These are phyloP conservation scores for Plectosphaerella sp. DNA, from an alignment of 2,329 filamentous ascomycete genomes.

Conservation along the genomic window DNA sequence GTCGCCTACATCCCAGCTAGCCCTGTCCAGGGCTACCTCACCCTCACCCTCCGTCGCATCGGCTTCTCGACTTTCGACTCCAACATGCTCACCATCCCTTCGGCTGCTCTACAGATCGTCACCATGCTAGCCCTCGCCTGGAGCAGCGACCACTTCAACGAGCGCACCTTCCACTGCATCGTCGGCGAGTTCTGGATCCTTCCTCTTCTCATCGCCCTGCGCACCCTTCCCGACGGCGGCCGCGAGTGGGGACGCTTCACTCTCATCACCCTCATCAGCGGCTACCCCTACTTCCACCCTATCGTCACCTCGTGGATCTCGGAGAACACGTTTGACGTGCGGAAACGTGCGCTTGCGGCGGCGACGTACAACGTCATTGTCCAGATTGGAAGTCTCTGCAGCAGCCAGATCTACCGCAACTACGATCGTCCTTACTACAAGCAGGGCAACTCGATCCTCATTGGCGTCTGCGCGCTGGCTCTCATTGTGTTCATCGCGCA, in stretches of 20 bases:
- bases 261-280: constrained; percentile 46
- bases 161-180: constrained; percentile 48
- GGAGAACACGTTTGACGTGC: constrained; percentile 44
- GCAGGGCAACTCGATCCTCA: constrained; percentile 51
- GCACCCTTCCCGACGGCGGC: constrained; percentile 40
- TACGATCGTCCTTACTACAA: constrained; percentile 54
- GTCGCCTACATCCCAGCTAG: constrained; percentile 44
- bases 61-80: constrained; percentile 55
- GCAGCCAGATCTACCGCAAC: constrained; percentile 43
- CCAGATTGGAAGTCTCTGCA: constrained; percentile 37
- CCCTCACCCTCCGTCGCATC: constrained; percentile 50
- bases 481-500: constrained; percentile 45
- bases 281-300: constrained; percentile 55
- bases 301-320: constrained; percentile 46
- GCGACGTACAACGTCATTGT: constrained; percentile 44
- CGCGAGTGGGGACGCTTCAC: constrained; percentile 48
- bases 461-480: constrained; percentile 45
- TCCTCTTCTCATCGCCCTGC: constrained; percentile 45
- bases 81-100: constrained; percentile 60
- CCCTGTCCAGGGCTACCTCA: constrained; percentile 45
- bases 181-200: constrained; percentile 49
- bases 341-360: constrained; percentile 42
- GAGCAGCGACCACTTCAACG: constrained; percentile 50
- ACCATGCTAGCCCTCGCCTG: constrained; percentile 51
- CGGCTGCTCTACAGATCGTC: constrained; percentile 50